Evolutionary conservation across 225 moss, liverwort and hornwort species (phyloP).

Genomic region (Pleurozium schreberi): DNA sequence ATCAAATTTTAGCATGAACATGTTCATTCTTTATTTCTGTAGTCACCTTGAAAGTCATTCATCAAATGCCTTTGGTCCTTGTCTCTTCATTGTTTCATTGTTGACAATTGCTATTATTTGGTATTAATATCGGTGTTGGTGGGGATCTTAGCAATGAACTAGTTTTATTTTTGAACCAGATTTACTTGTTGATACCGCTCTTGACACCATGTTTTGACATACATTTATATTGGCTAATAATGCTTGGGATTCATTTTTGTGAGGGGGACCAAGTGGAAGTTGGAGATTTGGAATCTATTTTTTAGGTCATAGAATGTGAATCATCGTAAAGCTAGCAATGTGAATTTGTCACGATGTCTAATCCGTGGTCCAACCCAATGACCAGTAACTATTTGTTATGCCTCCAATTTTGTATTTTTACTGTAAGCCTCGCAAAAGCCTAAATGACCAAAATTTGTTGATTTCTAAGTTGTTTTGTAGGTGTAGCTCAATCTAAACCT

Average conservation of each 20-base stretch:
- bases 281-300: not conserved
- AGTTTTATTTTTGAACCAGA: not conserved
- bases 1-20: not conserved
- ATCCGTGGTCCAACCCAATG: not conserved
- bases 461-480: not conserved
- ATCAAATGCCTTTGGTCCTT: not conserved
- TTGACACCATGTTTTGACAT: not conserved
- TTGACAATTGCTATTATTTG: not conserved
- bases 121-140: not conserved
- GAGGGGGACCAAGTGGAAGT: not conserved
- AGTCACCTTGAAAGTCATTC: not conserved
- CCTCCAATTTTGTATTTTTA: not conserved
- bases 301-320: not conserved
- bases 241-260: not conserved
- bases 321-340: not conserved
- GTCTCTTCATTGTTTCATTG: rapidly evolving
- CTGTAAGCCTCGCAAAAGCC: not conserved
- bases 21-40: not conserved
- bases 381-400: not conserved
- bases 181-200: not conserved
- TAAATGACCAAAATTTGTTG: not conserved
- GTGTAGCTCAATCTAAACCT: not conserved
- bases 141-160: not conserved
- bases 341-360: not conserved
- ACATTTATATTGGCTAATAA: not conserved